A percentile compares a stretch with the other conserved stretches of the same genome.
These are phyloP conservation scores for Ceratocystis smalleyi DNA, from an alignment of 2,329 filamentous ascomycete genomes.

Conservation along the genomic window DNA sequence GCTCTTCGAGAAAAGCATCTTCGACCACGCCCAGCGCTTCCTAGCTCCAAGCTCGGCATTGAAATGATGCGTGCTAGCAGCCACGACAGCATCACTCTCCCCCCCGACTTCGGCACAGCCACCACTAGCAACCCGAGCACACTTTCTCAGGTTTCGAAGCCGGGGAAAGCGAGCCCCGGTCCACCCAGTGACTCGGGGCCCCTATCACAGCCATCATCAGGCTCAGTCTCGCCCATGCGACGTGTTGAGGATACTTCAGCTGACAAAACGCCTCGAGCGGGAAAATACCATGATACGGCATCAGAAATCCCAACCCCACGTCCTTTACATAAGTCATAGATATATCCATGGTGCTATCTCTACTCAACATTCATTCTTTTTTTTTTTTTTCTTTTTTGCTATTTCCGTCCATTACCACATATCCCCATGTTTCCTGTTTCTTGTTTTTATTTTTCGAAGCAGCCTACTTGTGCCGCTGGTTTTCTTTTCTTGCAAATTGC, in stretches of 20 bases:
- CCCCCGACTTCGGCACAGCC: slow-evolving; percentile 30
- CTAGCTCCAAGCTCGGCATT: slow-evolving; percentile 77
- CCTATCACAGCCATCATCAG: slow-evolving; percentile 6
- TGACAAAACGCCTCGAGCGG: slow-evolving; percentile 12
- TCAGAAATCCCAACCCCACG: slow-evolving; percentile 7
- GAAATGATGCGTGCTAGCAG: slow-evolving; percentile 98
- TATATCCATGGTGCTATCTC: neutral
- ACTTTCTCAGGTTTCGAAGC: neutral
- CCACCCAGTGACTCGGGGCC: neutral
- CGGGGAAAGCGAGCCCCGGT: neutral
- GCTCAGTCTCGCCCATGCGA: slow-evolving; percentile 4
- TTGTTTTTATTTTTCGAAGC: neutral
- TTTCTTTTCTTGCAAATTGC: too few relatives aligned
- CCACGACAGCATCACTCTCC: slow-evolving; percentile 57
- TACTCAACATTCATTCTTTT: neutral
- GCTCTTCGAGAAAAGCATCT: slow-evolving; percentile 31
- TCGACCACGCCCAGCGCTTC: slow-evolving; percentile 42
- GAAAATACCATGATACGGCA: neutral
- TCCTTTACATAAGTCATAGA: slow-evolving; percentile 7
- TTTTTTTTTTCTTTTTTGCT: too few relatives aligned
- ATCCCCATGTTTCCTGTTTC: neutral
- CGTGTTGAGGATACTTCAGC: neutral
- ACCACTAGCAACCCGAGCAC: neutral
- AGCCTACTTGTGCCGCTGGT: too few relatives aligned
- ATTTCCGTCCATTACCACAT: neutral